Conservation (phyloP, 2,329 filamentous ascomycete genomes). For the Cadophora sp. region DNA sequence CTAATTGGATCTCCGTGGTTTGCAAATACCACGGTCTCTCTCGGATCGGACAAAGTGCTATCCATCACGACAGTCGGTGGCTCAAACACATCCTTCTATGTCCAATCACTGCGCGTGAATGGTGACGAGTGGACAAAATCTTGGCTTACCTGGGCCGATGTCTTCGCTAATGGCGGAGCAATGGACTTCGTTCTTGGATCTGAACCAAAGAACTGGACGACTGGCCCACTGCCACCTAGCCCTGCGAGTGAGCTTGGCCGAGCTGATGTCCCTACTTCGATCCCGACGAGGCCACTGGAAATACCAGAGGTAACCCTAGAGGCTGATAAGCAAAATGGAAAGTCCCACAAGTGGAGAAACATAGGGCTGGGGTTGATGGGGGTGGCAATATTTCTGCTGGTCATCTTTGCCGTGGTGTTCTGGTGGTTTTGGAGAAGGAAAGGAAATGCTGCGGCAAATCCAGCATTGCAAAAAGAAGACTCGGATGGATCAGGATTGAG, state of each 20-base stretch:
- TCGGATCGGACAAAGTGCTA: constrained; percentile 54
- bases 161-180: constrained; percentile 68
- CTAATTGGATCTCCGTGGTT: constrained; percentile 71
- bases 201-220: constrained; percentile 61
- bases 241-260: constrained; percentile 51
- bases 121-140: constrained; percentile 65
- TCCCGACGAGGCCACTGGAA: not conserved
- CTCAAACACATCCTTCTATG: constrained; percentile 58
- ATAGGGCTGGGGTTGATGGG: constrained; percentile 24
- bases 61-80: constrained; percentile 59
- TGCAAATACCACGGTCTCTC: constrained; percentile 58
- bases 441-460: not conserved
- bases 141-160: constrained; percentile 68
- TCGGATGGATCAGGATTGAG: not conserved
- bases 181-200: constrained; percentile 68
- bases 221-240: constrained; percentile 60
- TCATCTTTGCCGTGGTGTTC: not conserved
- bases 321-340: not conserved
- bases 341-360: constrained; percentile 8
- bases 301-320: constrained; percentile 3
- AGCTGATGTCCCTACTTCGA: constrained; percentile 9
- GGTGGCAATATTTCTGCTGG: not conserved
- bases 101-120: constrained; percentile 71
- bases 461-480: not conserved
- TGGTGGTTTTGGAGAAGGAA: constrained; percentile 19